Percentiles rank a stretch among this genome's conserved stretches.
Conservation (phyloP, 148 eudicot genomes). For the Silene latifolia region DNA sequence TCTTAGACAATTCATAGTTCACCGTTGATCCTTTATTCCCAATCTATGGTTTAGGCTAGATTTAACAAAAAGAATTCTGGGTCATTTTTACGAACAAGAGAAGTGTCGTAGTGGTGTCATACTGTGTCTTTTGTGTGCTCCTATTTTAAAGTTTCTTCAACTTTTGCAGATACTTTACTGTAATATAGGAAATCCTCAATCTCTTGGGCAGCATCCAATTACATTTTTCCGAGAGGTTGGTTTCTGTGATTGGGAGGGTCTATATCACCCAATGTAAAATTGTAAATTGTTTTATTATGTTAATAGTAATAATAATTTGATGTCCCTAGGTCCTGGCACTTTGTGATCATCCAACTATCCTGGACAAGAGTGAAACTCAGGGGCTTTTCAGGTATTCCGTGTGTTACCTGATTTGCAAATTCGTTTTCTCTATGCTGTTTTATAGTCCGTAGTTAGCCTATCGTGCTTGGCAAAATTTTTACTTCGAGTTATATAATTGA, state of each 20-base stretch:
- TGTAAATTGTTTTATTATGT: not conserved
- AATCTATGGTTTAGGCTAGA: too few species aligned
- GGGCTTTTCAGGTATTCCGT: slow-evolving; percentile 69
- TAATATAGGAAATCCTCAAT: slow-evolving; percentile 97
- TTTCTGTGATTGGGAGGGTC: not conserved
- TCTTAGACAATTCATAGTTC: not conserved
- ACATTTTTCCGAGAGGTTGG: slow-evolving; percentile 94
- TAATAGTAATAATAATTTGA: slow-evolving; percentile 3
- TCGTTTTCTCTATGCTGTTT: too few species aligned
- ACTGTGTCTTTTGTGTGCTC: not conserved
- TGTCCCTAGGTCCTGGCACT: slow-evolving; percentile 69
- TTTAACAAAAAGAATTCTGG: not conserved
- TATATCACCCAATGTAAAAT: not conserved
- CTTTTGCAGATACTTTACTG: slow-evolving; percentile 73
- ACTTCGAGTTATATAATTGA: too few species aligned
- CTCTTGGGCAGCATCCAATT: slow-evolving; percentile 86
- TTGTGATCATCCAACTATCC: slow-evolving; percentile 80
- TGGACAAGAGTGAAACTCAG: slow-evolving; percentile 81
- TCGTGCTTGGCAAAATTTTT: not conserved
- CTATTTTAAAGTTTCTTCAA: slow-evolving; percentile 6
- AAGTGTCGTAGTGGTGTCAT: not conserved
- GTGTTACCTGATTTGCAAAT: not conserved
- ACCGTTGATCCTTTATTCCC: too few species aligned
- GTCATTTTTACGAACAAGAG: not conserved
- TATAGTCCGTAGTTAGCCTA: too few species aligned